These are phyloP conservation scores for Verticillium isaacii DNA, from an alignment of 2,329 filamentous ascomycete genomes.

Conservation along the genomic window DNA sequence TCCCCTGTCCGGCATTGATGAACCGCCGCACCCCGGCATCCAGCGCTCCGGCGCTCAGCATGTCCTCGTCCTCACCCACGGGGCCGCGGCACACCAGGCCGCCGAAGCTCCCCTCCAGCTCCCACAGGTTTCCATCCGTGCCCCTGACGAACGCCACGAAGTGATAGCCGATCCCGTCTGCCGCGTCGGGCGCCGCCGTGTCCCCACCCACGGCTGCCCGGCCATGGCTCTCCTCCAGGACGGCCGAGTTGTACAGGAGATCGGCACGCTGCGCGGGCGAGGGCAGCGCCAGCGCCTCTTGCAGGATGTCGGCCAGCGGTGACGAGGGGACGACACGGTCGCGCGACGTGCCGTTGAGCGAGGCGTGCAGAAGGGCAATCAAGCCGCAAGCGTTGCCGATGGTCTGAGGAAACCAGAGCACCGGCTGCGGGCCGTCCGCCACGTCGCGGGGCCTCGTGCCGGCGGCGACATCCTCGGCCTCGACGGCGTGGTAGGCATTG, in stretches of 20 bases:
- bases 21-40: too few species aligned
- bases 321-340: constrained; percentile 48
- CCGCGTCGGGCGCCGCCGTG: constrained; percentile 56
- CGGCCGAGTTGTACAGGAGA: constrained; percentile 65
- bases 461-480: constrained; percentile 12
- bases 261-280: constrained; percentile 55
- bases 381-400: constrained; percentile 78
- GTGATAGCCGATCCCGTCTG: constrained; percentile 63
- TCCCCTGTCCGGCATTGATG: too few species aligned
- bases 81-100: too few species aligned
- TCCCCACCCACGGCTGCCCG: constrained; percentile 65
- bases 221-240: constrained; percentile 69
- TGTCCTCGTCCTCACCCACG: too few species aligned
- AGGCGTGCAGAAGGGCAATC: constrained; percentile 57
- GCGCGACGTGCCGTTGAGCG: constrained; percentile 62
- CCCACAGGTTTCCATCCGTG: too few species aligned
- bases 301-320: constrained; percentile 53
- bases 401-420: constrained; percentile 82
- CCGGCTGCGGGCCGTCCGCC: constrained; percentile 45
- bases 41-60: too few species aligned
- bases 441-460: constrained; percentile 15
- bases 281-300: constrained; percentile 56
- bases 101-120: too few species aligned
- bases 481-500: constrained; percentile 40
- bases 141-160: constrained; percentile 78